Evolutionary conservation across 768 basidiomycete species (phyloP).

Genomic region (Dendrothele bispora): DNA sequence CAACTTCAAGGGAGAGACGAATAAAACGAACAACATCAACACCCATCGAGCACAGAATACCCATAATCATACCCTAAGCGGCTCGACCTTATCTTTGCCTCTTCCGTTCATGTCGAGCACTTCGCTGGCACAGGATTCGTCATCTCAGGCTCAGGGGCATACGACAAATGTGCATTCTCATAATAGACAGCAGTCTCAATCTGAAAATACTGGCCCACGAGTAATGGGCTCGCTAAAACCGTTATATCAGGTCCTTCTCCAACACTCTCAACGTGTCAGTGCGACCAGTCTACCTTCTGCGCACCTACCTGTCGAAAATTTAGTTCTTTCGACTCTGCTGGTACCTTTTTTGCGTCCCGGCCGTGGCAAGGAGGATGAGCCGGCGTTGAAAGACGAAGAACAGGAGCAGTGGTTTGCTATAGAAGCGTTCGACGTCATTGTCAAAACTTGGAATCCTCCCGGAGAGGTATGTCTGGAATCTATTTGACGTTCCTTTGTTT

Average conservation of each 20-base stretch:
- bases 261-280: conserved; percentile 36
- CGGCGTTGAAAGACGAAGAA: conserved; percentile 37
- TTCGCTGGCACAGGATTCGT: conserved; percentile 25
- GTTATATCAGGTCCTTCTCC: conserved; percentile 46
- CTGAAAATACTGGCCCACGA: conserved; percentile 25
- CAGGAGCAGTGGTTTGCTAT: conserved; percentile 57
- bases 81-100: conserved; percentile 39
- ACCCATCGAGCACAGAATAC: conserved; percentile 26
- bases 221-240: conserved; percentile 38
- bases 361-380: conserved; percentile 31
- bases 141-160: conserved; percentile 16
- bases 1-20: conserved; percentile 19
- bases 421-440: conserved; percentile 60
- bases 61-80: conserved; percentile 10
- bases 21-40: conserved; percentile 12
- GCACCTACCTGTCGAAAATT: conserved; percentile 53
- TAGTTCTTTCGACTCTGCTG: conserved; percentile 59
- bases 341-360: conserved; percentile 59
- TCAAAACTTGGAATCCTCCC: conserved; percentile 54
- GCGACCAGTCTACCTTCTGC: conserved; percentile 24
- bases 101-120: conserved; percentile 43
- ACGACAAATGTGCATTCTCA: conserved; percentile 26
- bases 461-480: conserved; percentile 47
- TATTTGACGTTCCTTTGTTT: background rate
- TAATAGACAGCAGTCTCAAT: conserved; percentile 43